Evolutionary conservation across 176 grass and related monocot genomes (phyloP).

Genomic region (Avena insularis): DNA sequence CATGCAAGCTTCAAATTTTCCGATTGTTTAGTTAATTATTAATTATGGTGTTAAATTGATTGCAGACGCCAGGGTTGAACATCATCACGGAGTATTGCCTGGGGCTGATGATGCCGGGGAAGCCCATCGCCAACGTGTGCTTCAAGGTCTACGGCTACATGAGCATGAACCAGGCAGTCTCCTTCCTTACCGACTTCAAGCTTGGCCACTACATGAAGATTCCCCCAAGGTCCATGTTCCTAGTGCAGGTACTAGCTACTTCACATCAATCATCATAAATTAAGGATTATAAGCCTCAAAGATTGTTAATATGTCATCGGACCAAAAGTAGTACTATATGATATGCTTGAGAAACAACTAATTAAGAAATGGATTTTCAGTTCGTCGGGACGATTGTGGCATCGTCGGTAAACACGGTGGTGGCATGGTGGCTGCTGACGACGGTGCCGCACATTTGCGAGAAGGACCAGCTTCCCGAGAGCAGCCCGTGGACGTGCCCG

Average conservation of each 20-base stretch:
- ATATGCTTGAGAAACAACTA: neutral
- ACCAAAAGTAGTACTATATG: neutral
- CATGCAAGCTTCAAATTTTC: neutral
- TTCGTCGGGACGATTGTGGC: slow-evolving; percentile 73
- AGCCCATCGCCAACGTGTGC: slow-evolving; percentile 88
- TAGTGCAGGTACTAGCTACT: slow-evolving; percentile 68
- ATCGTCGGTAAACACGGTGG: slow-evolving; percentile 67
- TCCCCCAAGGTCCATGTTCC: slow-evolving; percentile 90
- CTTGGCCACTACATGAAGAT: slow-evolving; percentile 99
- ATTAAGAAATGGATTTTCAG: slow-evolving; percentile 26
- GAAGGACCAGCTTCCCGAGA: slow-evolving; percentile 55
- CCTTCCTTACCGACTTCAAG: slow-evolving; percentile 88
- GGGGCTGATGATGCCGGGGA: slow-evolving; percentile 84
- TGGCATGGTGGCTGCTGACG: slow-evolving; percentile 85
- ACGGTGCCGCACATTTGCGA: slow-evolving; percentile 83
- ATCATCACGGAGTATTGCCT: slow-evolving; percentile 78
- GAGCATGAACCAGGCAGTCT: slow-evolving; percentile 90
- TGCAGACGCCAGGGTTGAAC: slow-evolving; percentile 80
- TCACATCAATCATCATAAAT: neutral
- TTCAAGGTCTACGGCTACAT: slow-evolving; percentile 98
- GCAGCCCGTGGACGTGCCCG: slow-evolving; percentile 94
- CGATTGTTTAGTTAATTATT: neutral
- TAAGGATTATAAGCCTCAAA: neutral
- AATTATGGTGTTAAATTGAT: neutral
- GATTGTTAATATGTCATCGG: neutral